Evolutionary conservation across 2,329 filamentous ascomycete species (phyloP).

Genomic region (Aspergillus udagawae): DNA sequence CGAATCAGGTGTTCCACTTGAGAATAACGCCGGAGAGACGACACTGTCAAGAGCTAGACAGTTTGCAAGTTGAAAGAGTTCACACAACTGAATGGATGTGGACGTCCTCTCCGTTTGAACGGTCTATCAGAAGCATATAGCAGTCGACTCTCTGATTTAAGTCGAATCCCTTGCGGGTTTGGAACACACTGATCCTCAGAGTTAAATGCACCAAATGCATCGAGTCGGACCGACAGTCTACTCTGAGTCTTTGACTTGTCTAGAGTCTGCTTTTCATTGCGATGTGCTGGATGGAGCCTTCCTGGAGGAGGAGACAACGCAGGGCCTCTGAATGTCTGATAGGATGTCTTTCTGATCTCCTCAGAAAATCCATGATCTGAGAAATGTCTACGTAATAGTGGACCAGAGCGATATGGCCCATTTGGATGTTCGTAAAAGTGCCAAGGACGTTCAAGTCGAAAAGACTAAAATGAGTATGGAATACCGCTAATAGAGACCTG

Average conservation of each 20-base stretch:
- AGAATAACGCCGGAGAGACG: not conserved
- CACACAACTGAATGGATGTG: not conserved
- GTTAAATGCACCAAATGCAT: too few relatives aligned
- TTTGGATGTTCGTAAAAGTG: too few relatives aligned
- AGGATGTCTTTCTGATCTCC: not conserved
- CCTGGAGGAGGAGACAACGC: not conserved
- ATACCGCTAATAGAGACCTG: not conserved
- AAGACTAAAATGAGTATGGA: not conserved
- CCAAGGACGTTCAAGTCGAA: not conserved
- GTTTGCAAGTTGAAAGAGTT: not conserved
- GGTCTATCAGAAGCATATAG: not conserved
- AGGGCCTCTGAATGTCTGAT: too few relatives aligned
- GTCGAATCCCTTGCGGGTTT: not conserved
- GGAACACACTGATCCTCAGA: not conserved
- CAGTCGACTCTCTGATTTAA: not conserved
- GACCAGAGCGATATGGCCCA: too few relatives aligned
- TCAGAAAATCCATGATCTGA: not conserved
- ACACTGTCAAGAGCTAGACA: not conserved
- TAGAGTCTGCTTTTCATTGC: too few relatives aligned
- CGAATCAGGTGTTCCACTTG: not conserved
- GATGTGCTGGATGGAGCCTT: too few relatives aligned
- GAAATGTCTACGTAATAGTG: not conserved
- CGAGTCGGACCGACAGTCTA: not conserved
- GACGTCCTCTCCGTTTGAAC: not conserved
- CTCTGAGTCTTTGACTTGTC: not conserved